Evolutionary conservation across 2,329 filamentous ascomycete species (phyloP), one percentile per base, ranked within the genome.

Genomic region (Venturiaceae sp.): DNA sequence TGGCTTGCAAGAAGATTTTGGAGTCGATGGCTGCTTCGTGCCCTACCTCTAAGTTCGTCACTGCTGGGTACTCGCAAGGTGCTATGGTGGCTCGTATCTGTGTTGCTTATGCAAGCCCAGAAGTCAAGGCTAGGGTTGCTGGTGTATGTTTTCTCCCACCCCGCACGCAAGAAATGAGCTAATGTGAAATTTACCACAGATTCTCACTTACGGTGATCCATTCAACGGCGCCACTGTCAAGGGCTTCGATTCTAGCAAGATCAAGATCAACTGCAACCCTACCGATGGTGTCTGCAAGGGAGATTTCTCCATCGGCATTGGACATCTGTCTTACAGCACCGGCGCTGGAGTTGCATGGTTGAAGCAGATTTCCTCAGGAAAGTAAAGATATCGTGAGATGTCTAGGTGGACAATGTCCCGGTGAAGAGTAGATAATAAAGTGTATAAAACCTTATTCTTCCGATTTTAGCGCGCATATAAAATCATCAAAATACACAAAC

Each of bases 201-300:
- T 44, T 3, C 28, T 58, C 19, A 58, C 46, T 11, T 58, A 47
- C 30, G 56, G 56, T 39, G 56, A 58, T 39, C 56, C 56, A 16
- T 41, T 57, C 23, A 39, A 58, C 8, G 32, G 56, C 5, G 23
- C 28, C 16, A 37, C 36, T 30, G 34, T 57, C 41, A 41, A 33
- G 28, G 39, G 39, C 19, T 47, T 58, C 19, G 30, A 28, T 16
- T 11, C n/a, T 14, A 33, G 28, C 16, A 53, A 54, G 26, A 53
- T 44, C 36, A 58, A 54, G 46, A 33, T 58, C 47, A 36, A 53
- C 41, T 58, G 56, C 47, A 58, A 58, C 46, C 28, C 50, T 26
- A 53, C 50, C 30, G 50, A 53, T 16, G 30, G 41, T 23, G 56
- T 58, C 14, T 58, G 56, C 36, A 53, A 32, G 32, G 41, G 32